phyloP scores from a whole-genome alignment of 805 yeast genomes.

The Wickerhamiella siamensis region DNA sequence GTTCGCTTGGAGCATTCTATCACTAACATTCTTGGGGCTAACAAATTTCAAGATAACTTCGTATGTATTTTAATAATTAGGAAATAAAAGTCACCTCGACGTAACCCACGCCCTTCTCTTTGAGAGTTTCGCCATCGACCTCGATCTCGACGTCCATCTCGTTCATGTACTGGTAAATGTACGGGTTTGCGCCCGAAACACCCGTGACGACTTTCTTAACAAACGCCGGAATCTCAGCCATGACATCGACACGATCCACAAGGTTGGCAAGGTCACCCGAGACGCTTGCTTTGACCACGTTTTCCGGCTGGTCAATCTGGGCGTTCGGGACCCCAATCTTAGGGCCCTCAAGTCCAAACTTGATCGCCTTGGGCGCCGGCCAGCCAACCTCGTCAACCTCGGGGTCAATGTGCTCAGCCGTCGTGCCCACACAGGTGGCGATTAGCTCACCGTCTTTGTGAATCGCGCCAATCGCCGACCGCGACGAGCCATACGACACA shows the following conservation, averaged over 20 bases:
- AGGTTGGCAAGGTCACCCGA: constrained; percentile 45
- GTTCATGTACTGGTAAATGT: constrained; percentile 80
- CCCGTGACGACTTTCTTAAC: constrained; percentile 88
- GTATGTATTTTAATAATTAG: constrained; percentile 11
- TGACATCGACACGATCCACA: constrained; percentile 88
- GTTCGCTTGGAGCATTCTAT: constrained; percentile 59
- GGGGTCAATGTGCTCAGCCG: constrained; percentile 36
- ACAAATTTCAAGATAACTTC: constrained; percentile 50
- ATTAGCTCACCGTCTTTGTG: constrained; percentile 50
- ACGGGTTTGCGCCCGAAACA: constrained; percentile 94
- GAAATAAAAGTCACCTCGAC: constrained; percentile 71
- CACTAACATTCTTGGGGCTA: constrained; percentile 50
- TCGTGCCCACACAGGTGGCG: constrained; percentile 52
- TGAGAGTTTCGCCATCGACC: constrained; percentile 28
- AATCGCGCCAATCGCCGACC: constrained; percentile 66
- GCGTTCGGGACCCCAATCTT: constrained; percentile 32
- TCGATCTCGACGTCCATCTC: constrained; percentile 35
- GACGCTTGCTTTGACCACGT: constrained; percentile 33
- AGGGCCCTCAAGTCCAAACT: constrained; percentile 42
- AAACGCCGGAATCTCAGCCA: constrained; percentile 91
- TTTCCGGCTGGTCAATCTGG: constrained; percentile 22
- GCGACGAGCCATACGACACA: constrained; percentile 66
- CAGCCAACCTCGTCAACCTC: constrained; percentile 61
- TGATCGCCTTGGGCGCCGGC: constrained; percentile 65
- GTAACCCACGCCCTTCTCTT: constrained; percentile 53